A percentile compares a stretch with the other conserved stretches of the same genome.
Conservation (phyloP, 352 stramenopile species). For the Blastocystis sp. region DNA sequence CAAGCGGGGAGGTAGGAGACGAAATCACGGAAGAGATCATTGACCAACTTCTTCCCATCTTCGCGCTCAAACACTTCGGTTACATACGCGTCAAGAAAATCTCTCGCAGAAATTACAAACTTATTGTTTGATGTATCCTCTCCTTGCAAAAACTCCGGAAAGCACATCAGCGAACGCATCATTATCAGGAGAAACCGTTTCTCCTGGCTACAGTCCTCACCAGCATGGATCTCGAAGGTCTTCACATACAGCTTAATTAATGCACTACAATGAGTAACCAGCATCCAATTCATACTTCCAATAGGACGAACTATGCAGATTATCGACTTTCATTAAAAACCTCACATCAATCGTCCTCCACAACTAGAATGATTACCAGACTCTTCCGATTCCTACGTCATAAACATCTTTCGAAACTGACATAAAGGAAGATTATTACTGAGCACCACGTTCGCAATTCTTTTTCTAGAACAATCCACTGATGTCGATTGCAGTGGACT, state of each 20-base stretch:
- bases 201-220: not conserved
- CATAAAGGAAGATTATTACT: not conserved
- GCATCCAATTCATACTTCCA: not conserved
- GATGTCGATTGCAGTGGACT: too few relatives aligned
- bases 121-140: not conserved
- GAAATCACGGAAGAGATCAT: not conserved
- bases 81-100: not conserved
- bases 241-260: not conserved
- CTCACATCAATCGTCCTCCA: constrained; percentile 16
- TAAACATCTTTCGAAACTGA: not conserved
- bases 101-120: not conserved
- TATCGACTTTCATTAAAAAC: not conserved
- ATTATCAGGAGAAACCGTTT: not conserved
- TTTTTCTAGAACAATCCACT: too few relatives aligned
- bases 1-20: not conserved
- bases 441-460: too few relatives aligned
- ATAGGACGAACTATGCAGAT: not conserved
- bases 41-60: not conserved
- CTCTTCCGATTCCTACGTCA: not conserved
- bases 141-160: not conserved
- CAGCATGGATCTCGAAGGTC: not conserved
- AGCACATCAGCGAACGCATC: constrained; percentile 1
- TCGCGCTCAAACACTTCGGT: not conserved
- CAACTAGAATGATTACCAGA: not conserved
- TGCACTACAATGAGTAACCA: not conserved